Base-by-base conservation (phyloP, 768 basidiomycete genomes). In the Collybiopsis luxurians region DNA sequence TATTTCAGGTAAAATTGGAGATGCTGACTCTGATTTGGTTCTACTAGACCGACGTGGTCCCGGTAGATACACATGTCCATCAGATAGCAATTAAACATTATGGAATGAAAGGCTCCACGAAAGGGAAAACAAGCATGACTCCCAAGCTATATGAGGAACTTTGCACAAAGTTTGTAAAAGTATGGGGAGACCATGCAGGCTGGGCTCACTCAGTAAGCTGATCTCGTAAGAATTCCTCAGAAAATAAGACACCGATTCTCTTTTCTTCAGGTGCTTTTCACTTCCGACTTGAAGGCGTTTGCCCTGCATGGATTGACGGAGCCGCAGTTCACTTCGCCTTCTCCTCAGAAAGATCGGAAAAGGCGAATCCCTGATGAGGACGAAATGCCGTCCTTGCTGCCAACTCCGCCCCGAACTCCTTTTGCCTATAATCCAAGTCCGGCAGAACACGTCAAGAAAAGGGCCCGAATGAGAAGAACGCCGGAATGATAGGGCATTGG, bases 51-150 rank as follows among this genome's bases (percentile, higher is more conserved):
- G 89, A 92, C 61, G 86, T 95, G 15, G 82, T 98, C 9, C 97
- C 97, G 3, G 91, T 99, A 52, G 97, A 99, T 67, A 97, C 95
- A 0, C 97, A 99, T 67, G 90, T 99, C 27, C 78, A 89, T 60
- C 93, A 96, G 66, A 95, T 98, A 53, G 91, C 92, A 9, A 72
- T 79, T 23, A 92, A 89, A 66, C 76, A 90, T 64, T 92, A 93
- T 63, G 87, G 86, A 1, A 64, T 92, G 11, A 83, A 81, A 61
- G 75, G 78, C 5, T 64, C 73, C 0, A 65, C 67, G 28, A 74
- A 73, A 44, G 71, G 71, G 10, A 89, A 89, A 65, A 66, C 76
- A 2, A 73, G 71, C 31, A 89, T 95, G 86, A 87, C 85, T 0
- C 85, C 90, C 0, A 86, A 82, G 60, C 66, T 95, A 17, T 94